Base-by-base conservation (phyloP, 768 basidiomycete species). In the Tylopilus rubrobrunneus region DNA sequence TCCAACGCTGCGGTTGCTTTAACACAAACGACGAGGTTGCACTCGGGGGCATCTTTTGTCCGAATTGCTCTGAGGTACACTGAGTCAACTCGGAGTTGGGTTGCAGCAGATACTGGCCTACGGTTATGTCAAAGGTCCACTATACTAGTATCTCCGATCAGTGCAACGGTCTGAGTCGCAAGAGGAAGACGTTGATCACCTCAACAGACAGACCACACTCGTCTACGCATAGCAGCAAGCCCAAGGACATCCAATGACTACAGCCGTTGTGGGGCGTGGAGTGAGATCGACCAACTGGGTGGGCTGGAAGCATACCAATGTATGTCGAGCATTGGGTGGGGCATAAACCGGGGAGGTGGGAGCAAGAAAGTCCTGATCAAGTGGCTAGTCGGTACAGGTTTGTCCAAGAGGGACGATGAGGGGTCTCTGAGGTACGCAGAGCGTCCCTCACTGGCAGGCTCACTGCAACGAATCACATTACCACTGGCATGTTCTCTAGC, bases 1-100 rank as follows among this genome's bases (percentile, higher is more conserved):
- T 92, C 61, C 67, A 72, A 52, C 95, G 93, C 73, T 96, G 93
- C 62, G 93, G 93, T 17, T 96, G 92, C 70, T 88, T 88, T 66
- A 81, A 81, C 57, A 81, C 81, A 21, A 81, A 80, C 3, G 80
- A 87, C 55, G 58, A 74, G 4, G 77, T 78, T 33, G 82, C 78
- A 56, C 73, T 85, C 45, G 83, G 82, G n/a, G 85, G 86, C 34
- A 67, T 52, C 5, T 85, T 85, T 66, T 91, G 89, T 69, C 67
- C 70, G 2, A 74, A 76, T 60, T 19, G 19, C 19, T 19, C 19
- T 19, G 19, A 19, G 19, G 1, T 1, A 19, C 19, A 19, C 19
- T 19, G 19, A 19, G 19, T 19, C 19, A 19, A 19, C 19, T 19
- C 19, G 1, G 19, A 19, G 19, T 19, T 19, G 19, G 19, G 19